Evolutionary conservation across 805 yeast genomes (phyloP).

Genomic region (Saitoella complicata): DNA sequence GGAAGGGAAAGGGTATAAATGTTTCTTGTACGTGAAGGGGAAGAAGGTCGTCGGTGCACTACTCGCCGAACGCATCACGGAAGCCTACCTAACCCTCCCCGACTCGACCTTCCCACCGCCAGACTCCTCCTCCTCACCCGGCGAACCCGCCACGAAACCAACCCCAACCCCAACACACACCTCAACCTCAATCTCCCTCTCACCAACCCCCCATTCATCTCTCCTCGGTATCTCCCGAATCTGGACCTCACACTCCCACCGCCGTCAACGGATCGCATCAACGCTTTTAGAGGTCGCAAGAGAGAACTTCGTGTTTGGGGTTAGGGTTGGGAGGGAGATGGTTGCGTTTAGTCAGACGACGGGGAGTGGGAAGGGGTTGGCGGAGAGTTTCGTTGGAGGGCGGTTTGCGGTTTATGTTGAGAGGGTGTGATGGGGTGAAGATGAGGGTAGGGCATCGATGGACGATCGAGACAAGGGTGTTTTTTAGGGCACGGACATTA

Average conservation of each 20-base stretch:
- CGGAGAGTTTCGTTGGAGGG: too few species aligned
- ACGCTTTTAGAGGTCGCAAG: slow-evolving; percentile 25
- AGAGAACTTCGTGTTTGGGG: slow-evolving; percentile 30
- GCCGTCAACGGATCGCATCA: slow-evolving; percentile 31
- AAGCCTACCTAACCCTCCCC: slow-evolving; percentile 1
- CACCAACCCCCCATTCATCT: too few species aligned
- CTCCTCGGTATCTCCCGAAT: slow-evolving; percentile 29
- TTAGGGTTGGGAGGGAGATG: slow-evolving; percentile 21
- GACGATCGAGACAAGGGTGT: too few species aligned
- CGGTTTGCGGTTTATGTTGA: too few species aligned
- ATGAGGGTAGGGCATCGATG: too few species aligned
- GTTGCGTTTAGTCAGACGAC: slow-evolving; percentile 50
- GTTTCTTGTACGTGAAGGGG: too few species aligned
- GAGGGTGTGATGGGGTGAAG: too few species aligned
- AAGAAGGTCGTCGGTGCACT: slow-evolving; percentile 14
- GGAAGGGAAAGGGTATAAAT: too few species aligned
- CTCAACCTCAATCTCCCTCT: too few species aligned
- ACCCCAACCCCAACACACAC: slow-evolving; percentile 3
- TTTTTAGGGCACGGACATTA: too few species aligned
- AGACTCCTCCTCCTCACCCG: slow-evolving; percentile 27
- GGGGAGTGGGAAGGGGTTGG: slow-evolving; percentile 25
- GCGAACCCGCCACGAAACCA: slow-evolving; percentile 24
- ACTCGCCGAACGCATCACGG: slow-evolving; percentile 30
- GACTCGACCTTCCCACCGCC: slow-evolving; percentile 18
- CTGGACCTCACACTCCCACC: slow-evolving; percentile 22